Conservation (phyloP, 164 flowering plant species). For the Vitis cinerea region DNA sequence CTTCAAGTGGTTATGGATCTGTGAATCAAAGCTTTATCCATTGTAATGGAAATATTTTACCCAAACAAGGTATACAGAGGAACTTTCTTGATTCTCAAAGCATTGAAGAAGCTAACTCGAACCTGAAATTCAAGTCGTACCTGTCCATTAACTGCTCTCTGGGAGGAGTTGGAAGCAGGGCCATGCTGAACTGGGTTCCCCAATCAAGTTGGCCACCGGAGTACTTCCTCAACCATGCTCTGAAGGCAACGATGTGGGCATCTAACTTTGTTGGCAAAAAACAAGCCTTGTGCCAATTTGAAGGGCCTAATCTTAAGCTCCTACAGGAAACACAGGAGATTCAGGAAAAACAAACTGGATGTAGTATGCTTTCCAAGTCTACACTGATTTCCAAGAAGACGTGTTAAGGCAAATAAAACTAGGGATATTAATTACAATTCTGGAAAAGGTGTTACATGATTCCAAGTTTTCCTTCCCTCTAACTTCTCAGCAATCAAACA, state of each 20-base stretch:
- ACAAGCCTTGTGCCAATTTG: no score
- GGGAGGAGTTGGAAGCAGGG: constrained; percentile 76
- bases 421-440: no score
- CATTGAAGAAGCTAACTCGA: no score
- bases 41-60: no score
- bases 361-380: not conserved
- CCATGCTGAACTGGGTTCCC: constrained; percentile 48
- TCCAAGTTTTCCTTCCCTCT: no score
- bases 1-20: no score
- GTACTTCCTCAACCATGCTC: constrained; percentile 73
- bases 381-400: not conserved
- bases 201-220: constrained; percentile 65
- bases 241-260: constrained; percentile 44
- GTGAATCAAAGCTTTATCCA: no score
- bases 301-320: constrained; percentile 67
- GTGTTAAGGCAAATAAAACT: no score
- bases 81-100: no score
- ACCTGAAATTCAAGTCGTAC: constrained; percentile 21
- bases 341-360: not conserved
- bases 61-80: no score
- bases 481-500: no score
- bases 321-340: constrained; percentile 25
- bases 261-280: constrained; percentile 86
- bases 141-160: constrained; percentile 83
- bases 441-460: no score